Conservation (phyloP, 2,329 filamentous ascomycete genomes). For the Stagonosporopsis cucurbitacearum region DNA sequence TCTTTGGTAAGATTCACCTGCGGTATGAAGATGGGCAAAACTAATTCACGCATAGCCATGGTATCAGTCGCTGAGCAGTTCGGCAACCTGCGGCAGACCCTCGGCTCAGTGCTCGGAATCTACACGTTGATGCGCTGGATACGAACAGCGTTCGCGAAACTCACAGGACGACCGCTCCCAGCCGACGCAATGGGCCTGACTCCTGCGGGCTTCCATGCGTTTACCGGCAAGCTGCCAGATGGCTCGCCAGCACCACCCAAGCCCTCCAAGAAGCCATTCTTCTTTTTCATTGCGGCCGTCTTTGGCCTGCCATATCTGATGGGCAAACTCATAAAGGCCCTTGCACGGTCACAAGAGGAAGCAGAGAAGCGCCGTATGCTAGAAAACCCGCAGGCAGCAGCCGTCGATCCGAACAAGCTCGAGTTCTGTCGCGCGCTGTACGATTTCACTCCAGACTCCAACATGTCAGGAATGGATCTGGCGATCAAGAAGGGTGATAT, state of each 20-base stretch:
- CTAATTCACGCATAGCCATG: constrained; percentile 69
- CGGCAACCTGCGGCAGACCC: constrained; percentile 86
- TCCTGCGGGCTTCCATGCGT: constrained; percentile 87
- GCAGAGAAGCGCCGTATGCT: constrained; percentile 70
- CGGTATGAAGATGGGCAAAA: background rate
- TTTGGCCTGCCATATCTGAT: constrained; percentile 97
- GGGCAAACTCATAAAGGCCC: constrained; percentile 88
- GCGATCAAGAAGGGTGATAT: constrained; percentile 94
- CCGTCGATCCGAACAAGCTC: constrained; percentile 85
- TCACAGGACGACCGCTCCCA: constrained; percentile 89
- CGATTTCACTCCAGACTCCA: constrained; percentile 85
- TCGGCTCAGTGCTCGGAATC: constrained; percentile 92
- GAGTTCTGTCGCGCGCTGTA: constrained; percentile 96
- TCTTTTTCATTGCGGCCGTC: constrained; percentile 93
- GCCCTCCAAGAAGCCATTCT: constrained; percentile 91
- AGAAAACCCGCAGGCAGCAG: constrained; percentile 56
- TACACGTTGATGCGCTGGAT: constrained; percentile 97
- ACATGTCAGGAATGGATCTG: constrained; percentile 77
- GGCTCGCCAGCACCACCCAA: constrained; percentile 69
- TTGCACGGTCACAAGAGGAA: constrained; percentile 85
- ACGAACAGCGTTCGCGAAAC: constrained; percentile 85
- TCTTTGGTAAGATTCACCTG: constrained; percentile 75
- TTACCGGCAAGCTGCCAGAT: constrained; percentile 75
- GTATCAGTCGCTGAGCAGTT: constrained; percentile 98
- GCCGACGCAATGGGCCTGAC: constrained; percentile 87